These are phyloP conservation scores for Chalciporus chontae DNA, from an alignment of 768 basidiomycete genomes.

Conservation along the genomic window DNA sequence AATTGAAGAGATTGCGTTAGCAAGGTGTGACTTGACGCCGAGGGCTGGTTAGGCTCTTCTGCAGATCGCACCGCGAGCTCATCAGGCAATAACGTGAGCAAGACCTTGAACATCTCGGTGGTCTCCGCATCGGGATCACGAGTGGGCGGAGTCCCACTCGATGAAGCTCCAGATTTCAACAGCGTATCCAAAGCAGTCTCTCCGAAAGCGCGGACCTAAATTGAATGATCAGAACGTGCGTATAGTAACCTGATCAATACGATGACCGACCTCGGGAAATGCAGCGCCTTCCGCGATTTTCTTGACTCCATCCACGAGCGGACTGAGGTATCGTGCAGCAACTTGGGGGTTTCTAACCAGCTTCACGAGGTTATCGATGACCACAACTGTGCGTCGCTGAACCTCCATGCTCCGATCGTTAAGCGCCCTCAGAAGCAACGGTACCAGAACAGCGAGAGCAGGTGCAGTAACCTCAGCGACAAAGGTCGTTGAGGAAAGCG, in stretches of 20 bases:
- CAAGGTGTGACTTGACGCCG: constrained; percentile 51
- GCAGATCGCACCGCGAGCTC: constrained; percentile 40
- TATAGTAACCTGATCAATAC: constrained; percentile 3
- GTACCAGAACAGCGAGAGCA: constrained; percentile 94
- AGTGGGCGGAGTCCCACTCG: constrained; percentile 61
- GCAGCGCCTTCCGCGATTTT: constrained; percentile 88
- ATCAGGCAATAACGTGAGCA: constrained; percentile 59
- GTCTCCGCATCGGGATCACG: constrained; percentile 70
- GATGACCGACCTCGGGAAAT: constrained; percentile 78
- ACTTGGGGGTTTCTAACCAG: constrained; percentile 89
- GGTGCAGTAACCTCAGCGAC: constrained; percentile 96
- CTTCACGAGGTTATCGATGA: constrained; percentile 95
- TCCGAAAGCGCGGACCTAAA: constrained; percentile 86
- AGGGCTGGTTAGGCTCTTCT: constrained; percentile 47
- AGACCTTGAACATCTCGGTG: constrained; percentile 47
- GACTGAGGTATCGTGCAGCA: constrained; percentile 83
- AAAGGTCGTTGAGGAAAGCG: constrained; percentile 91
- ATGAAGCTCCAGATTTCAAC: constrained; percentile 79
- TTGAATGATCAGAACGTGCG: constrained; percentile 10
- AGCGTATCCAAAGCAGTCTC: constrained; percentile 79
- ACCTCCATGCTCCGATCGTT: constrained; percentile 97
- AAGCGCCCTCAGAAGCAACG: constrained; percentile 83
- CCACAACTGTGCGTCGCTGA: constrained; percentile 89
- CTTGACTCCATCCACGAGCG: constrained; percentile 86
- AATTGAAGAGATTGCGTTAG: constrained; percentile 65